A percentile compares a stretch with the other conserved stretches of the same genome.
phyloP scores from a whole-genome alignment of 73 alveolate genomes.

The Uronychia setigera region DNA sequence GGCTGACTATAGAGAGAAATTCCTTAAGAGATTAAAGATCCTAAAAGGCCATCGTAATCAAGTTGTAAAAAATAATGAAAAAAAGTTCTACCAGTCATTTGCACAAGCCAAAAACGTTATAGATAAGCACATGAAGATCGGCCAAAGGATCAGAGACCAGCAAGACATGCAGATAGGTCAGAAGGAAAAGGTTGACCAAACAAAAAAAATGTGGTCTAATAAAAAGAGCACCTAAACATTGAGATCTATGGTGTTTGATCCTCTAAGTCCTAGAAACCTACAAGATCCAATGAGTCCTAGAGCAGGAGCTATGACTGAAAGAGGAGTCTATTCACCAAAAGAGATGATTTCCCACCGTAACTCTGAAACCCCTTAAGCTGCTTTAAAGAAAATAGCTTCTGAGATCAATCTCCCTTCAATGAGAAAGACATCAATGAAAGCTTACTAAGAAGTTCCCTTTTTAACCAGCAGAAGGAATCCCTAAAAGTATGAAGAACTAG shows the following conservation, averaged over 20 bases:
- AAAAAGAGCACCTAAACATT: too few species aligned
- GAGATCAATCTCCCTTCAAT: background rate
- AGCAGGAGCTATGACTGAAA: background rate
- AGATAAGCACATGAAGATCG: conserved; percentile 56
- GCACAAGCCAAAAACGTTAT: conserved; percentile 52
- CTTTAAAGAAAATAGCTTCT: background rate
- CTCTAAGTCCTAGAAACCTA: too few species aligned
- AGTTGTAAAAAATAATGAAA: conserved; percentile 23
- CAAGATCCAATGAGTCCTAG: background rate
- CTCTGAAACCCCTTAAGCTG: too few species aligned
- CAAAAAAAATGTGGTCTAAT: too few species aligned
- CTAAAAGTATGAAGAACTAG: background rate
- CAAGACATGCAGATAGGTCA: background rate
- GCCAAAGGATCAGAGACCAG: conserved; percentile 21
- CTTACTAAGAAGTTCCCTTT: background rate
- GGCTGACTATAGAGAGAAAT: conserved; percentile 49
- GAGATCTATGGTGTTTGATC: too few species aligned
- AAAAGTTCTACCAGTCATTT: conserved; percentile 19
- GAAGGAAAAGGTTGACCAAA: conserved; percentile 10
- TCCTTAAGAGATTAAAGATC: conserved; percentile 22
- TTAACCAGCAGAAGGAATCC: background rate
- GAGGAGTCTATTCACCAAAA: background rate
- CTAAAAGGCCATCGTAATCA: conserved; percentile 6
- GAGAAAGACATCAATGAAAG: background rate
- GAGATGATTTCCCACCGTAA: too few species aligned